These are phyloP conservation scores for Pouteria campechiana DNA, from an alignment of 179 eudicot genomes.

Conservation along the genomic window DNA sequence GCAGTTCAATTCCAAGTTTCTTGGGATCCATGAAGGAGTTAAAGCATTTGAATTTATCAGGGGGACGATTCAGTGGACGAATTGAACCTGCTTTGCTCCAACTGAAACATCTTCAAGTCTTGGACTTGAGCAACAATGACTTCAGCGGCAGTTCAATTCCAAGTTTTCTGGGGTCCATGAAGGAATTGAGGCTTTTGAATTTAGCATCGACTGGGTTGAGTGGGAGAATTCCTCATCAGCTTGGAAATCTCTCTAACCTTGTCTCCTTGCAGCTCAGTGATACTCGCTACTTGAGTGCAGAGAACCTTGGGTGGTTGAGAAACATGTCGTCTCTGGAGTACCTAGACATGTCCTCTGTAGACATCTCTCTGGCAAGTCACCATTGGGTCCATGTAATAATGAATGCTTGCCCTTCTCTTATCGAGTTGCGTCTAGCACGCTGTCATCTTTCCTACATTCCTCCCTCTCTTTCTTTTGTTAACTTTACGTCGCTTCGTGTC, in stretches of 20 bases:
- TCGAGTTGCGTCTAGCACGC: background rate
- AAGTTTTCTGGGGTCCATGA: background rate
- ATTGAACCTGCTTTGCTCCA: background rate
- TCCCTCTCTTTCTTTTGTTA: background rate
- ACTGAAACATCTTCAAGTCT: background rate
- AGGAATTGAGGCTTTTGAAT: background rate
- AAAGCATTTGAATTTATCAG: background rate
- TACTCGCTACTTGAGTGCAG: too few relatives aligned
- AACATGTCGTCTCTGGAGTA: background rate
- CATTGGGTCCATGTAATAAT: background rate
- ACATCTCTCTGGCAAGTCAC: background rate
- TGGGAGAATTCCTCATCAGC: background rate
- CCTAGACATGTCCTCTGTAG: constrained; percentile 1
- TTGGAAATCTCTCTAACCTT: background rate
- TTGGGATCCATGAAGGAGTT: background rate
- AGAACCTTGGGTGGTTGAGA: background rate
- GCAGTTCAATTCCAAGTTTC: background rate
- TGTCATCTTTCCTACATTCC: background rate
- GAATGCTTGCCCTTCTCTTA: background rate
- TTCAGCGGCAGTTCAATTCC: background rate
- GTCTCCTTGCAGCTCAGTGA: too few relatives aligned
- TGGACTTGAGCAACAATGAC: constrained; percentile 4
- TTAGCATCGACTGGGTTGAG: background rate
- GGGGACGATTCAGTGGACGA: background rate
- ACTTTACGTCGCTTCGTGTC: background rate